A percentile compares a stretch with the other conserved stretches of the same genome.
Conservation (phyloP, 805 yeast species). For the Kodamaea lidongshanica region DNA sequence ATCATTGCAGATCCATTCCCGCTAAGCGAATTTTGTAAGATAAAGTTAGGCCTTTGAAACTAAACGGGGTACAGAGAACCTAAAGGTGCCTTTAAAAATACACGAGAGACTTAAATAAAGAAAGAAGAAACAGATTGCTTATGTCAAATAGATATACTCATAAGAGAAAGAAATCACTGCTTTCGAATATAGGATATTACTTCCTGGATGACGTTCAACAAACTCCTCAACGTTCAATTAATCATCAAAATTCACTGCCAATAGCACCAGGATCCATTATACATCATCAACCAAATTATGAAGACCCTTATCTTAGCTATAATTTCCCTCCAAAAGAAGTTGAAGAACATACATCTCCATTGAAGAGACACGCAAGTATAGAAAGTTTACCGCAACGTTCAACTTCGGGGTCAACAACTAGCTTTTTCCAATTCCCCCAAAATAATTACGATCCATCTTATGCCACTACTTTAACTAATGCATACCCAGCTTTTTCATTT, state of each 20-base stretch:
- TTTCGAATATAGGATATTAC: conserved; percentile 27
- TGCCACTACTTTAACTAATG: too few relatives aligned
- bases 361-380: conserved; percentile 8
- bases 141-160: conserved; percentile 22
- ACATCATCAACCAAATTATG: conserved; percentile 9
- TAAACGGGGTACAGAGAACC: too few relatives aligned
- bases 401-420: conserved; percentile 2
- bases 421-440: conserved; percentile 9
- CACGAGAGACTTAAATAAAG: too few relatives aligned
- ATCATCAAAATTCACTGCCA: neutral
- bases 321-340: conserved; percentile 15
- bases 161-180: conserved; percentile 34
- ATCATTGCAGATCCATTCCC: too few relatives aligned
- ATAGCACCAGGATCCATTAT: conserved; percentile 3
- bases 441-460: too few relatives aligned
- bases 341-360: conserved; percentile 10
- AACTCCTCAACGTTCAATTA: neutral
- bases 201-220: conserved; percentile 11
- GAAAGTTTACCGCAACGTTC: conserved; percentile 1
- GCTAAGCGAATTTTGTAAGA: too few relatives aligned
- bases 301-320: conserved; percentile 15
- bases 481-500: too few relatives aligned
- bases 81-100: too few relatives aligned
- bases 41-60: too few relatives aligned
- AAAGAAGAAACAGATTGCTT: too few relatives aligned